Conservation (phyloP, 495 filamentous ascomycete genomes). For the Hypoxylon subgilvum region DNA sequence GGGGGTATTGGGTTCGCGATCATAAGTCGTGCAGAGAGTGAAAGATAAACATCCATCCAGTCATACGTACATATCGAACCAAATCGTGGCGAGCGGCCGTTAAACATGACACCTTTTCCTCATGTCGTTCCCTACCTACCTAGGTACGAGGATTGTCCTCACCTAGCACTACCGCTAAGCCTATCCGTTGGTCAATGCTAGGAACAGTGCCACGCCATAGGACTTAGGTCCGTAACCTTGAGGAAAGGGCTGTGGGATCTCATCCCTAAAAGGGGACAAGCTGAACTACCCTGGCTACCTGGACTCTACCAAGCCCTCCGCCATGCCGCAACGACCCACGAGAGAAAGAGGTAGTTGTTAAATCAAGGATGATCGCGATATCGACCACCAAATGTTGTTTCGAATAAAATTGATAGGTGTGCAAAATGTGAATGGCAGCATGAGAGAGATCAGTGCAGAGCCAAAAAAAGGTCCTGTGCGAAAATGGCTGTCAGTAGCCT, state of each 20-base stretch:
- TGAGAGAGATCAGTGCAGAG: conserved; percentile 9
- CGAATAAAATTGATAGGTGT: conserved; percentile 16
- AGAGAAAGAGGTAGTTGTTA: conserved; percentile 11
- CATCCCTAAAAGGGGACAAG: background rate
- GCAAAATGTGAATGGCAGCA: conserved; percentile 11
- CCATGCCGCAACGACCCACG: conserved; percentile 6
- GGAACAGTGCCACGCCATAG: background rate
- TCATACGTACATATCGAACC: conserved; percentile 19
- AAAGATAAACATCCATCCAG: conserved; percentile 22
- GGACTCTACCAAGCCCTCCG: conserved; percentile 3
- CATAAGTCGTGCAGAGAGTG: conserved; percentile 30
- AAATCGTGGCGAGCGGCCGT: conserved; percentile 33
- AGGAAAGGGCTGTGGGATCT: background rate
- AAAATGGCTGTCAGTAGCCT: background rate
- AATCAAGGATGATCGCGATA: conserved; percentile 4
- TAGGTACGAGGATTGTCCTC: background rate
- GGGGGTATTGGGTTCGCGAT: conserved; percentile 24
- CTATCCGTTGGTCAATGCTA: background rate
- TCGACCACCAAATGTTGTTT: background rate
- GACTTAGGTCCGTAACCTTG: background rate
- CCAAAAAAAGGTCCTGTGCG: background rate
- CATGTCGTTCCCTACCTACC: background rate
- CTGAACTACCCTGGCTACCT: background rate
- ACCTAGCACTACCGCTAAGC: background rate
- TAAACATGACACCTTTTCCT: conserved; percentile 13